Evolutionary conservation across 345 rosid genomes (phyloP).

Genomic region (Laguncularia racemosa): DNA sequence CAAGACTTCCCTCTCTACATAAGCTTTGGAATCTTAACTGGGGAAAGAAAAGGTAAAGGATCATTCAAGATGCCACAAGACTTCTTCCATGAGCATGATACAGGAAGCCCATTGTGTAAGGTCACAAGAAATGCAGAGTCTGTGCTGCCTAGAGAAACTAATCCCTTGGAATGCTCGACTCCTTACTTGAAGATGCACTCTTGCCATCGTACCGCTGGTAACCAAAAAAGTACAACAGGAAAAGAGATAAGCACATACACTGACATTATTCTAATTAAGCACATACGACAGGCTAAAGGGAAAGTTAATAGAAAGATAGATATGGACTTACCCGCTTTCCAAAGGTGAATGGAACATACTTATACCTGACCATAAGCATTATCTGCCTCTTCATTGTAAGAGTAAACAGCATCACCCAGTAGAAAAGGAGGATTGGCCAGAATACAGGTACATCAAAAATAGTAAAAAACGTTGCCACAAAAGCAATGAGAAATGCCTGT

Average conservation of each 20-base stretch:
- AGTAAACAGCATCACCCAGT: slow-evolving; percentile 68
- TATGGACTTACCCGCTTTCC: slow-evolving; percentile 66
- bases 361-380: slow-evolving; percentile 89
- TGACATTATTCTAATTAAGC: not conserved
- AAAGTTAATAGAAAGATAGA: slow-evolving; percentile 1
- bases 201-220: slow-evolving; percentile 55
- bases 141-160: slow-evolving; percentile 9
- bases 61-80: too few species aligned
- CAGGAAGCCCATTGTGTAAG: too few species aligned
- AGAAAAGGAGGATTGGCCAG: slow-evolving; percentile 97
- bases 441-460: slow-evolving; percentile 87
- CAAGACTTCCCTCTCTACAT: too few species aligned
- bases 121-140: too few species aligned
- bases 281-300: not conserved
- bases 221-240: slow-evolving; percentile 7
- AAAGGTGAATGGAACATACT: slow-evolving; percentile 81
- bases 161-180: slow-evolving; percentile 28
- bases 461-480: slow-evolving; percentile 67
- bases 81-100: too few species aligned
- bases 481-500: slow-evolving; percentile 68
- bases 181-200: slow-evolving; percentile 48
- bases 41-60: too few species aligned
- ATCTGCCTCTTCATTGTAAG: slow-evolving; percentile 92
- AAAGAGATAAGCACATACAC: not conserved
- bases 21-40: too few species aligned